Evolutionary conservation across 305 asterid species (phyloP).

Genomic region (Striga hermonthica): DNA sequence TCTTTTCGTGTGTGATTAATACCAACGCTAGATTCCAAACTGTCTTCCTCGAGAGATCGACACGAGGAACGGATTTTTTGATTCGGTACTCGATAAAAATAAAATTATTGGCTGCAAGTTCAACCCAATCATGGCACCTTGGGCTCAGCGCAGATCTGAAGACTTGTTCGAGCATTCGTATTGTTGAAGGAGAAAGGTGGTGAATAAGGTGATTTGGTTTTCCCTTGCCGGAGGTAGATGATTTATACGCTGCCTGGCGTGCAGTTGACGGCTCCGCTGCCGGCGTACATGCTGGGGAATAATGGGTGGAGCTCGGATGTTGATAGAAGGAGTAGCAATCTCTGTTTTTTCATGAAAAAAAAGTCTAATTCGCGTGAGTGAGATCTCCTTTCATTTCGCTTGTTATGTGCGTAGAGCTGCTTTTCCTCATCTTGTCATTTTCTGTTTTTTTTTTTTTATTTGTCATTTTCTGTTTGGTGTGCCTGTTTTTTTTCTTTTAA

Average conservation of each 20-base stretch:
- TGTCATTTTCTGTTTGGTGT: neutral
- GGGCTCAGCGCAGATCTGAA: constrained; percentile 43
- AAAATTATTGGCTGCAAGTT: too few species aligned
- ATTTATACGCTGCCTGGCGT: constrained; percentile 54
- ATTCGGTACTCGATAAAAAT: too few species aligned
- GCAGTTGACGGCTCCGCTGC: constrained; percentile 49
- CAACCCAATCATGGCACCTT: constrained; percentile 44
- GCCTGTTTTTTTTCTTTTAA: neutral
- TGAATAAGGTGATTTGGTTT: neutral
- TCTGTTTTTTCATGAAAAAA: constrained; percentile 37
- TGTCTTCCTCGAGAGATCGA: too few species aligned
- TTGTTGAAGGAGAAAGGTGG: neutral
- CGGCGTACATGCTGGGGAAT: constrained; percentile 39
- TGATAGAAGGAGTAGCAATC: constrained; percentile 36
- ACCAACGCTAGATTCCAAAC: too few species aligned
- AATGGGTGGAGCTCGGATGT: constrained; percentile 36
- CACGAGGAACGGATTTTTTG: too few species aligned
- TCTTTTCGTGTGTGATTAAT: too few species aligned
- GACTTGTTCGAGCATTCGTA: neutral
- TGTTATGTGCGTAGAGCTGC: too few species aligned
- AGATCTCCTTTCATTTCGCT: neutral
- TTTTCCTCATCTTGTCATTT: too few species aligned
- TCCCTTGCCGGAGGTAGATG: constrained; percentile 30
- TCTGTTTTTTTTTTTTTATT: too few species aligned
- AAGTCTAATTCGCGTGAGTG: constrained; percentile 44